Evolutionary conservation across 1,284 basidiomycete species (phyloP).

Genomic region (Cutaneotrichosporon sp.): DNA sequence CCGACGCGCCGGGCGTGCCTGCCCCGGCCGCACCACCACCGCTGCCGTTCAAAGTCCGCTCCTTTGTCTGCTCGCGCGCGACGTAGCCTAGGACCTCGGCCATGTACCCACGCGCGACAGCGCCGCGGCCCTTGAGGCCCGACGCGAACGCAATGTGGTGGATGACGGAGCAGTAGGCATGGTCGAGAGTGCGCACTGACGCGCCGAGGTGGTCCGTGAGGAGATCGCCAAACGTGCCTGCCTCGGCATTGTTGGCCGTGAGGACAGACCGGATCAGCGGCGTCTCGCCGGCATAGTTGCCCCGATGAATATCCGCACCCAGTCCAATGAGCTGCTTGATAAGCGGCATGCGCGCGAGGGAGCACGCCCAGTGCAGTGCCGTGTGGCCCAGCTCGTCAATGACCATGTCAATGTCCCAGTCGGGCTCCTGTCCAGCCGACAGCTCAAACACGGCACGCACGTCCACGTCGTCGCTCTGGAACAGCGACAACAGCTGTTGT

Average conservation of each 20-base stretch:
- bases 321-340: conserved; percentile 63
- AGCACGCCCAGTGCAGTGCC: conserved; percentile 86
- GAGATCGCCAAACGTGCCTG: conserved; percentile 64
- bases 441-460: conserved; percentile 28
- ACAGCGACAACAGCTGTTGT: conserved; percentile 34
- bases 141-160: conserved; percentile 91
- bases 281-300: conserved; percentile 92
- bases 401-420: conserved; percentile 67
- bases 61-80: conserved; percentile 46
- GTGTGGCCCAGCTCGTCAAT: conserved; percentile 95
- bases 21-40: neutral
- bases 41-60: conserved; percentile 1
- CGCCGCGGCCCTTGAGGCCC: conserved; percentile 79
- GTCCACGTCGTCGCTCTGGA: conserved; percentile 28
- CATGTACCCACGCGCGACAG: conserved; percentile 84
- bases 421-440: conserved; percentile 14
- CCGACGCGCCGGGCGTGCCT: neutral
- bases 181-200: conserved; percentile 85
- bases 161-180: conserved; percentile 79
- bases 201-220: conserved; percentile 53
- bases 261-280: conserved; percentile 88
- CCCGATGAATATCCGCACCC: conserved; percentile 79
- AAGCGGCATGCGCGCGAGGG: conserved; percentile 66
- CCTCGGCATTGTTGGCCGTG: conserved; percentile 79
- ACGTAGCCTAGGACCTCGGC: conserved; percentile 83